Conservation (phyloP, 257 asterid species). For the Ocimum tenuiflorum region DNA sequence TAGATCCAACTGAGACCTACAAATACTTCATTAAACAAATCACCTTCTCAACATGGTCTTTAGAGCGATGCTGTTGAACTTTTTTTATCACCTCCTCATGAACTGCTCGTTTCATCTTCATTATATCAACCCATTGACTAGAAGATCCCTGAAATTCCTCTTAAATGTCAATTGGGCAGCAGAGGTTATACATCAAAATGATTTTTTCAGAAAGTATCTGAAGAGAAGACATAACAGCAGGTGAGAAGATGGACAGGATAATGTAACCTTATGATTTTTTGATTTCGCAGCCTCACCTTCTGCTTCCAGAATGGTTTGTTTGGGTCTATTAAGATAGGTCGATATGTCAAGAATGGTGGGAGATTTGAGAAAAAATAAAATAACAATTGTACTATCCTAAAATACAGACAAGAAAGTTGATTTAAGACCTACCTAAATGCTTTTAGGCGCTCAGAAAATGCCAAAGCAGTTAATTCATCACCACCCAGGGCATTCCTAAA, state of each 20-base stretch:
- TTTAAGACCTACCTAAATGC: slow-evolving; percentile 48
- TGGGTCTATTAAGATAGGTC: slow-evolving; percentile 46
- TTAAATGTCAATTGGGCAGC: slow-evolving; percentile 15
- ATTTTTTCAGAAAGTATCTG: background rate
- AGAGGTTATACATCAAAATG: background rate
- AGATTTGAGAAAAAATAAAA: background rate
- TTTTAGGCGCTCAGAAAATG: slow-evolving; percentile 90
- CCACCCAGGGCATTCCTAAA: slow-evolving; percentile 57
- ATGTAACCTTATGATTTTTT: slow-evolving; percentile 52
- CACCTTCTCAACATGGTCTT: slow-evolving; percentile 46
- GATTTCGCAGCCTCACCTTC: slow-evolving; percentile 89
- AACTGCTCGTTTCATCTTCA: slow-evolving; percentile 81
- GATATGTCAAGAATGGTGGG: slow-evolving; percentile 14
- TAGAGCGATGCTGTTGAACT: slow-evolving; percentile 54
- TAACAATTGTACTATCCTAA: background rate
- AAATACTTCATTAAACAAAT: slow-evolving; percentile 10
- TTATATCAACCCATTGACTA: slow-evolving; percentile 70
- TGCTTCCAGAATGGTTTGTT: slow-evolving; percentile 89
- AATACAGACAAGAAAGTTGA: background rate
- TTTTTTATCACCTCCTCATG: slow-evolving; percentile 89
- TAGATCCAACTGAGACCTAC: background rate
- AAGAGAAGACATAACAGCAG: background rate
- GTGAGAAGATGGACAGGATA: slow-evolving; percentile 9
- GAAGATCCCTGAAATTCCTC: slow-evolving; percentile 38
- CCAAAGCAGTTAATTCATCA: slow-evolving; percentile 75